Evolutionary conservation across 768 basidiomycete genomes (phyloP), one percentile per base, ranked within the genome.

Genomic region (Termitomyces sp.): DNA sequence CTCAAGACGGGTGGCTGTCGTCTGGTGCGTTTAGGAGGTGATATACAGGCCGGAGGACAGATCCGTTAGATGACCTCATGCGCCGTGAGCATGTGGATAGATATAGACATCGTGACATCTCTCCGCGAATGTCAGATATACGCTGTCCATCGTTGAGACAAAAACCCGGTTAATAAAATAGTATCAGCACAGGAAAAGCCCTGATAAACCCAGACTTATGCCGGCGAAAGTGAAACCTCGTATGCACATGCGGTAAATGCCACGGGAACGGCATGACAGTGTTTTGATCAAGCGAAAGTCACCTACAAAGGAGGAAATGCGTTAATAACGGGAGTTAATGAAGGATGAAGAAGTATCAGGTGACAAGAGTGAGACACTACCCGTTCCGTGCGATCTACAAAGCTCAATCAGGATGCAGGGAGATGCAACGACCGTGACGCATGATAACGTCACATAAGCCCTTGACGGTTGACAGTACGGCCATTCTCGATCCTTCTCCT

Each of bases 261-360:
- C 30, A 10, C 30, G 45, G 19, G 38, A 37, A 41, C 28, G 30
- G 41, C 19, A 30, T 55, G n/a, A n/a, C 30, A 9, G 28, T 22
- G 9, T 14, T 55, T 28, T 15, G n/a, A 7, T 38, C n/a, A 15
- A 8, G 45, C 17, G 37, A 43, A 43, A 42, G 40, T 55, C 41
- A 55, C 15, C 19, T 43, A 48, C 46, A 48, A 43, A 40, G 38
- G 28, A 53, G 43, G 28, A n/a, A 35, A 24, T 37, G 47, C 14
- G 46, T 48, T 43, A 46, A 48, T 48, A 48, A 55, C 48, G 34
- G 45, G 40, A 54, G 26, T 40, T 54, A 28, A 8, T 54, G 24
- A 22, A 47, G 30, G 38, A 19, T 41, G 28, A 22, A 24, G 4
- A 22, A 34, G 40, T 32, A 48, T 55, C 47, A 43, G 54, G 34